Evolutionary conservation across 768 basidiomycete genomes (phyloP).

Genomic region (Piloderma croceum): DNA sequence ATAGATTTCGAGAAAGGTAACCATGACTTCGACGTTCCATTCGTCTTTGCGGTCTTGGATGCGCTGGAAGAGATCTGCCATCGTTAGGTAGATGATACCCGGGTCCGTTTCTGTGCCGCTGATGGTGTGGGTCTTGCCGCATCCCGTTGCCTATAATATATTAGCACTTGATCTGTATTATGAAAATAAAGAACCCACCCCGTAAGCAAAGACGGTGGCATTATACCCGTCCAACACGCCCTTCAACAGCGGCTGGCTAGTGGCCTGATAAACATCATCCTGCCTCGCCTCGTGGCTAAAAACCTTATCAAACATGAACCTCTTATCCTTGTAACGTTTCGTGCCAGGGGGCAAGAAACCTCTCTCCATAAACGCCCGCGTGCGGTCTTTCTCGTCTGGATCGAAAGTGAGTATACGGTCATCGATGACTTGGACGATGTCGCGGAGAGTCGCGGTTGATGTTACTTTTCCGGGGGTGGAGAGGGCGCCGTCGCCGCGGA

Average conservation of each 20-base stretch:
- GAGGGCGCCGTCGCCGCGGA: slow-evolving; percentile 83
- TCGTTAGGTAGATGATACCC: slow-evolving; percentile 93
- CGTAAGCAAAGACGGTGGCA: slow-evolving; percentile 97
- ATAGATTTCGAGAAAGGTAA: slow-evolving; percentile 98
- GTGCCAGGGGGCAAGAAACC: slow-evolving; percentile 83
- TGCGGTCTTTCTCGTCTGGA: slow-evolving; percentile 83
- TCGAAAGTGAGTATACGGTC: slow-evolving; percentile 95
- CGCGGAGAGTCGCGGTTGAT: slow-evolving; percentile 55
- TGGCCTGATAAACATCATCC: slow-evolving; percentile 81
- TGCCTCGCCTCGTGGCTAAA: slow-evolving; percentile 79
- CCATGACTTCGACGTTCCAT: slow-evolving; percentile 79
- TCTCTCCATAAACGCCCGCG: slow-evolving; percentile 74
- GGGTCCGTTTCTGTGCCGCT: slow-evolving; percentile 85
- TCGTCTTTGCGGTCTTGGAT: slow-evolving; percentile 87
- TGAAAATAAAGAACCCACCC: slow-evolving; percentile 50
- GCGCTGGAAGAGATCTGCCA: slow-evolving; percentile 92
- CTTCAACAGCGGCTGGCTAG: slow-evolving; percentile 77
- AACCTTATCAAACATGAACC: slow-evolving; percentile 96
- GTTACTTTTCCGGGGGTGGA: slow-evolving; percentile 57
- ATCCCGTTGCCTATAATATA: slow-evolving; percentile 86
- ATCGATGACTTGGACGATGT: slow-evolving; percentile 86
- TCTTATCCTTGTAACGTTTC: slow-evolving; percentile 92
- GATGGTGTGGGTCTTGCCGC: slow-evolving; percentile 99
- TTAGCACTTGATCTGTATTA: slow-evolving; percentile 5
- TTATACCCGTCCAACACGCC: slow-evolving; percentile 93